Evolutionary conservation across 2,329 filamentous ascomycete species (phyloP).

Genomic region (Pseudogymnoascus sp.): DNA sequence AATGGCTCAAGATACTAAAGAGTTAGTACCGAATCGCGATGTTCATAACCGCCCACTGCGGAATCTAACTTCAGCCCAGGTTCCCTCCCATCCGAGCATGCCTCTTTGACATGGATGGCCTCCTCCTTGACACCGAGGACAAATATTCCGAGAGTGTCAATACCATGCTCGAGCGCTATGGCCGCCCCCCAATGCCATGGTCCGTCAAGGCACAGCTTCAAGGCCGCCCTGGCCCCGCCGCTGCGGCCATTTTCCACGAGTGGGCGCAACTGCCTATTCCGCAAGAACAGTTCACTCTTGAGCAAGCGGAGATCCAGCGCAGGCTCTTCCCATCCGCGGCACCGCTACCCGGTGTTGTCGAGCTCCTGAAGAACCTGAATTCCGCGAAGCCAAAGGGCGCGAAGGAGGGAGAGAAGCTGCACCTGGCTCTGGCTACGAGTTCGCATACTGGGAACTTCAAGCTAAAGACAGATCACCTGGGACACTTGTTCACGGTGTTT

Average conservation of each 20-base stretch:
- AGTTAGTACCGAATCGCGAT: slow-evolving; percentile 2
- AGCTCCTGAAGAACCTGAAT: slow-evolving; percentile 53
- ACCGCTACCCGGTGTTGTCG: slow-evolving; percentile 68
- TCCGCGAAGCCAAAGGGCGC: slow-evolving; percentile 17
- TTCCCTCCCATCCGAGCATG: slow-evolving; percentile 79
- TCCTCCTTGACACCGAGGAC: slow-evolving; percentile 90
- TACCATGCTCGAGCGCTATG: slow-evolving; percentile 66
- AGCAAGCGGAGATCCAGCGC: slow-evolving; percentile 56
- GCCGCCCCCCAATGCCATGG: slow-evolving; percentile 74
- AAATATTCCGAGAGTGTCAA: slow-evolving; percentile 83
- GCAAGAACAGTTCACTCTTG: slow-evolving; percentile 53
- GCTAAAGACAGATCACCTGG: slow-evolving; percentile 39
- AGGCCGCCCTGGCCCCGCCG: slow-evolving; percentile 27
- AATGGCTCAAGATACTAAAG: slow-evolving; percentile 5
- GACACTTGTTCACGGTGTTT: slow-evolving; percentile 56
- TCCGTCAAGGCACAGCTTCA: slow-evolving; percentile 77
- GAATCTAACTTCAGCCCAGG: slow-evolving; percentile 33
- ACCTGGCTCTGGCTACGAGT: slow-evolving; percentile 79
- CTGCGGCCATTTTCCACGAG: slow-evolving; percentile 56
- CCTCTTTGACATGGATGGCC: slow-evolving; percentile 97
- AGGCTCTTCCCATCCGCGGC: slow-evolving; percentile 65
- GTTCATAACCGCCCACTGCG: neutral
- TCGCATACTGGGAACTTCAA: slow-evolving; percentile 37
- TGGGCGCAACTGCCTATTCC: slow-evolving; percentile 83
- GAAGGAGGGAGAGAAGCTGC: slow-evolving; percentile 40